Base-by-base conservation (phyloP, 2,329 filamentous ascomycete genomes). In the Colletotrichum tofieldiae region DNA sequence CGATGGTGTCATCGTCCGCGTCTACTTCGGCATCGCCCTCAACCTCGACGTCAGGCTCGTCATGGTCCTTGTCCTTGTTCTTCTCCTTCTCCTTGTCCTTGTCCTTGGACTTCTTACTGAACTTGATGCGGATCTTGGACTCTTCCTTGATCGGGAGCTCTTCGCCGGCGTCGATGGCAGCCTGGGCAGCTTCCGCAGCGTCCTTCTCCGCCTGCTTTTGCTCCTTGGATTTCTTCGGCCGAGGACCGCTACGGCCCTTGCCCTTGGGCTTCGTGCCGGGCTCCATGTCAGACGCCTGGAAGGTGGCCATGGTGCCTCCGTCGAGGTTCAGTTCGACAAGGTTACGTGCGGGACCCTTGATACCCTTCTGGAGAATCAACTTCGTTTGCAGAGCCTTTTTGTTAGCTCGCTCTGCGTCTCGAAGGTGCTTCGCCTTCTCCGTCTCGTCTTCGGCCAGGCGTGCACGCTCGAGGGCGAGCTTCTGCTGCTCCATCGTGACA, bases 361-460 rank as follows among this genome's bases (percentile, higher is more conserved):
- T 93, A 62, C 94, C 94, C 78, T 95, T 94, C 76, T 96, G 94
- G 58, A 98, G 86, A 60, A 96, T 93, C 73, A 94, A 89, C 83
- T 95, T 95, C 23, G 95, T 98, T 75, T 95, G 94, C 80, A 94
- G 93, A 11, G 94, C 95, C 86, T 98, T 98, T 84, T 97, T 96
- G 77, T 94, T 94, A 18, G 94, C 94, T 69, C 95, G 93, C 77
- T 97, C 94, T 29, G 95, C 95, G 77, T 97, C 95, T 60, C 92
- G 92, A 55, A 96, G 86, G 77, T 95, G 92, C 80, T 93, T 95
- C 77, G 92, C 91, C 75, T 92, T 92, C 81, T 98, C 95, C 35
- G 92, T 89, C 74, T 96, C 94, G 78, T 98, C 94, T 75, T 93
- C 90, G 3, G 94, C 93, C 65, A 92, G 90, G 71, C 93, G 89